Evolutionary conservation across 306 rosid species (phyloP).

Genomic region (Quercus rubra): DNA sequence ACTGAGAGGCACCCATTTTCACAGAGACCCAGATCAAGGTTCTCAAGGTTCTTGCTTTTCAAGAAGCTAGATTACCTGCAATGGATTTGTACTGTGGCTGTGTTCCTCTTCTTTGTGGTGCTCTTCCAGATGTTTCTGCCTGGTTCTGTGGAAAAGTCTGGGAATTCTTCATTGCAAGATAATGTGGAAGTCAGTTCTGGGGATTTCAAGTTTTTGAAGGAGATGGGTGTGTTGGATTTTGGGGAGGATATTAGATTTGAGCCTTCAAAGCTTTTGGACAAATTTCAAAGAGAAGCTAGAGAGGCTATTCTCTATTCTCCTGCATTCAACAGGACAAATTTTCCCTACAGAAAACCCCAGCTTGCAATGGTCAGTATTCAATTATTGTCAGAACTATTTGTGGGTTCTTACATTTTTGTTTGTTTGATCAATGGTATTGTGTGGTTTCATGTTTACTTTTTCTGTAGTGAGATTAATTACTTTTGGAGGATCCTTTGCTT

Average conservation of each 20-base stretch:
- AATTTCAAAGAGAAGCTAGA: constrained; percentile 45
- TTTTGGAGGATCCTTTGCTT: background rate
- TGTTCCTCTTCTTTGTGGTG: constrained; percentile 73
- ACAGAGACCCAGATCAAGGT: constrained; percentile 86
- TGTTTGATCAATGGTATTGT: background rate
- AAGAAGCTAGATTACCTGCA: constrained; percentile 84
- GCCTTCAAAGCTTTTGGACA: constrained; percentile 61
- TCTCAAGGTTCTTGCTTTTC: constrained; percentile 67
- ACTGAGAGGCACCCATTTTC: constrained; percentile 58
- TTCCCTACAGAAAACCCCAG: constrained; percentile 80
- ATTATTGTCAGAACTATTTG: background rate
- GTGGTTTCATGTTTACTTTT: background rate
- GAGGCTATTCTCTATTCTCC: constrained; percentile 28
- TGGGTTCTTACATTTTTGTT: background rate
- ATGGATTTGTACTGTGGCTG: constrained; percentile 87
- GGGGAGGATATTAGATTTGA: constrained; percentile 19
- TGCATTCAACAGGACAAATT: constrained; percentile 41
- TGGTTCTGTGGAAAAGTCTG: constrained; percentile 70
- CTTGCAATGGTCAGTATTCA: constrained; percentile 74
- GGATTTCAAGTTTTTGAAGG: constrained; percentile 38
- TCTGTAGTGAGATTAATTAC: too few relatives aligned
- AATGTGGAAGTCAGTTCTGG: constrained; percentile 45
- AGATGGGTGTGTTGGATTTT: constrained; percentile 56
- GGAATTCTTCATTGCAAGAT: constrained; percentile 25
- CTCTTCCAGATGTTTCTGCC: constrained; percentile 87